Percentiles rank a stretch among this genome's conserved stretches.
These are phyloP conservation scores for Nicotiana tomentosiformis DNA, from an alignment of 257 asterid genomes.

Conservation along the genomic window DNA sequence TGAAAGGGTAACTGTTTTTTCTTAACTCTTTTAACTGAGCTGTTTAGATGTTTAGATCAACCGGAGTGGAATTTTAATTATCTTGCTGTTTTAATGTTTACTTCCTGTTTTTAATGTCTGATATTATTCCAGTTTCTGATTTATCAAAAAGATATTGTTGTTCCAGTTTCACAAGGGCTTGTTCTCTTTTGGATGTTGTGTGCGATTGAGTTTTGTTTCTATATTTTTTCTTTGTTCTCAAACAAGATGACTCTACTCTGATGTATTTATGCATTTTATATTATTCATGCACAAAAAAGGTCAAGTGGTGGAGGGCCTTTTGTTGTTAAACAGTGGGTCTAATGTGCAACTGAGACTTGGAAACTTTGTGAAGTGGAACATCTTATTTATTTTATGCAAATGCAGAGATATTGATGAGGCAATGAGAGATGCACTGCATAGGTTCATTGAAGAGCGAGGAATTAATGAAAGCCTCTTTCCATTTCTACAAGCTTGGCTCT, in stretches of 20 bases:
- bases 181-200: not conserved
- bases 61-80: not conserved
- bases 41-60: not conserved
- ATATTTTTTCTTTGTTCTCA: not conserved
- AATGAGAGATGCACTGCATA: constrained; percentile 13
- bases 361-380: not conserved
- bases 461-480: constrained; percentile 71
- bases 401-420: constrained; percentile 15
- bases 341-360: not conserved
- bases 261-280: not conserved
- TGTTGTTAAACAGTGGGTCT: not conserved
- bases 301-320: not conserved
- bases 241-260: not conserved
- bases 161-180: not conserved
- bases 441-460: constrained; percentile 71
- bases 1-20: not conserved
- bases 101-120: not conserved
- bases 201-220: not conserved
- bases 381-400: constrained; percentile 4
- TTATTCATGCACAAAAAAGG: not conserved
- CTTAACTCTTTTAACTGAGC: not conserved
- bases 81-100: not conserved
- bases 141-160: not conserved
- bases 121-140: not conserved
- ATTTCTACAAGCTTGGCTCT: constrained; percentile 94